These are phyloP conservation scores for Clarireedia sp. DNA, from an alignment of 2,329 filamentous ascomycete genomes.

Conservation along the genomic window DNA sequence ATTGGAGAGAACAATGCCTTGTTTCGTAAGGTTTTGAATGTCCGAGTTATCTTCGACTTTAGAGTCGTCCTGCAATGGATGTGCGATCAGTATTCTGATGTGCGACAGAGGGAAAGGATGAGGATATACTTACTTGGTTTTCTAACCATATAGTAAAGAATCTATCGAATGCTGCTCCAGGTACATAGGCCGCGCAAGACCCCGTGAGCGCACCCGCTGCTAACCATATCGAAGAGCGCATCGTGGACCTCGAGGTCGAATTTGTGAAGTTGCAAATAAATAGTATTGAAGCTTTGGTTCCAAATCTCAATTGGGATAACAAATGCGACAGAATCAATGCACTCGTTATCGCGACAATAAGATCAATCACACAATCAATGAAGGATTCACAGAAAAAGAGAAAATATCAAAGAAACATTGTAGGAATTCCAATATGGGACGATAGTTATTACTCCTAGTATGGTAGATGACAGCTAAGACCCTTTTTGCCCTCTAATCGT, in stretches of 20 bases:
- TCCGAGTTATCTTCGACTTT: slow-evolving; percentile 34
- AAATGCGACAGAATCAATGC: too few relatives aligned
- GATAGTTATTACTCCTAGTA: neutral
- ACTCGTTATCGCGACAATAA: too few relatives aligned
- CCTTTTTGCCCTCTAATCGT: neutral
- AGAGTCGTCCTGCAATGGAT: slow-evolving; percentile 33
- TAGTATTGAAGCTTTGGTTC: too few relatives aligned
- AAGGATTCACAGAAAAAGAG: neutral
- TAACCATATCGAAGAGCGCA: neutral
- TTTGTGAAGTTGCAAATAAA: neutral
- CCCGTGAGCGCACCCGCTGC: neutral
- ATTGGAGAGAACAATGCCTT: slow-evolving; percentile 37
- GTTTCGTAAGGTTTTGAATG: slow-evolving; percentile 34
- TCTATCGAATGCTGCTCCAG: slow-evolving; percentile 49
- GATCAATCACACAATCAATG: too few relatives aligned
- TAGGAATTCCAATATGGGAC: neutral
- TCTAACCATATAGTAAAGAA: slow-evolving; percentile 58
- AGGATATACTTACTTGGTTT: slow-evolving; percentile 37
- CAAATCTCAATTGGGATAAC: too few relatives aligned
- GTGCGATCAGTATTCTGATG: neutral
- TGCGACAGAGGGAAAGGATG: neutral
- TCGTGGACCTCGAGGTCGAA: neutral
- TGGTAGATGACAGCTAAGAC: neutral
- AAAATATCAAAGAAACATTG: neutral
- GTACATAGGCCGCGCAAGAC: slow-evolving; percentile 14